These are phyloP conservation scores for Colletotrichum neosansevieriae DNA, from an alignment of 2,329 filamentous ascomycete genomes.

Conservation along the genomic window DNA sequence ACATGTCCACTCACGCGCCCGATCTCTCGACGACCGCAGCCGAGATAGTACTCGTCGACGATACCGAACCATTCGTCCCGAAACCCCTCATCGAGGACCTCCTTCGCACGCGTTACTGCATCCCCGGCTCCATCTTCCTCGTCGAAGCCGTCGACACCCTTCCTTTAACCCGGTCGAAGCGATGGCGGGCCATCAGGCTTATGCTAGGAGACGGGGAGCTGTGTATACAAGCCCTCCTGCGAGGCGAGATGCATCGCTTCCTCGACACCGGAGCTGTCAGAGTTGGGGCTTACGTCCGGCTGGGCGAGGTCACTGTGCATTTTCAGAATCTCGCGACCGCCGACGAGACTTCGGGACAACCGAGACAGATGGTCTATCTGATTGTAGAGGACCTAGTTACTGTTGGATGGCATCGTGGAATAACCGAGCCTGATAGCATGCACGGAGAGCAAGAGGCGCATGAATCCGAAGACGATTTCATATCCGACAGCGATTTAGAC, in stretches of 20 bases:
- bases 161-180: constrained; percentile 49
- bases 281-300: constrained; percentile 61
- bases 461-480: constrained; percentile 12
- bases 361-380: constrained; percentile 56
- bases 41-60: constrained; percentile 43
- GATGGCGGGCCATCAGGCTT: constrained; percentile 60
- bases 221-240: constrained; percentile 66
- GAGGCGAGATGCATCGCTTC: constrained; percentile 60
- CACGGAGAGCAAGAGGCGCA: background rate
- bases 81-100: constrained; percentile 61
- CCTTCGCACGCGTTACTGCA: constrained; percentile 60
- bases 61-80: constrained; percentile 44
- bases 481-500: constrained; percentile 38
- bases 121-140: constrained; percentile 62
- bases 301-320: constrained; percentile 52
- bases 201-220: constrained; percentile 65
- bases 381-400: constrained; percentile 58
- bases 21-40: constrained; percentile 11
- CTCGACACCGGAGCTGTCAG: constrained; percentile 59
- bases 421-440: constrained; percentile 1
- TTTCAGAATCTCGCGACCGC: constrained; percentile 17
- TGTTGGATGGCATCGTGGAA: constrained; percentile 59
- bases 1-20: constrained; percentile 37
- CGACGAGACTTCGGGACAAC: constrained; percentile 7
- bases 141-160: constrained; percentile 59